Percentiles rank a stretch among this genome's conserved stretches.
Evolutionary conservation across 2,329 filamentous ascomycete genomes (phyloP).

Genomic region (Apiospora phragmitis): DNA sequence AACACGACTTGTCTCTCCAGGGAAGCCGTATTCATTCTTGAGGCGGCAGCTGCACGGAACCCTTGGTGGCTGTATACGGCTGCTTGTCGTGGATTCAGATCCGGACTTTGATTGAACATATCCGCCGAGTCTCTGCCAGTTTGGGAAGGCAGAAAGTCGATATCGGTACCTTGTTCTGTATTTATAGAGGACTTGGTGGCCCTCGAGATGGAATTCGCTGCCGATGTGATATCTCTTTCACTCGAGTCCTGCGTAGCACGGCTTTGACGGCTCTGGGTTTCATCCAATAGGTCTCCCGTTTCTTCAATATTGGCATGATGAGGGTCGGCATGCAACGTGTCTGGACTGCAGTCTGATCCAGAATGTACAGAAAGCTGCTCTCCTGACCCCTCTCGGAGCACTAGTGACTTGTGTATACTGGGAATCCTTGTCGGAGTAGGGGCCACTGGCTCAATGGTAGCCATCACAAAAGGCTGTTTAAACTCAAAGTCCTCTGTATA

Average conservation of each 20-base stretch:
- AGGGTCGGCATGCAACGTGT: background rate
- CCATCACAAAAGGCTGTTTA: constrained; percentile 19
- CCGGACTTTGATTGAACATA: constrained; percentile 30
- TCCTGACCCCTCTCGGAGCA: constrained; percentile 25
- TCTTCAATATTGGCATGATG: background rate
- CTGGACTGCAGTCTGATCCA: constrained; percentile 13
- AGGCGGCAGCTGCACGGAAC: constrained; percentile 22
- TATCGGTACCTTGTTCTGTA: constrained; percentile 25
- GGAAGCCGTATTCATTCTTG: constrained; percentile 27
- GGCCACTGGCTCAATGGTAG: constrained; percentile 21
- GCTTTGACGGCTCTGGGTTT: background rate
- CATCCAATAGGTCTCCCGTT: background rate
- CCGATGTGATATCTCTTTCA: constrained; percentile 3
- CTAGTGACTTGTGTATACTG: constrained; percentile 21
- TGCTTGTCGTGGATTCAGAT: constrained; percentile 27
- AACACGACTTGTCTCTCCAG: constrained; percentile 29
- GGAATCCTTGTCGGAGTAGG: constrained; percentile 22
- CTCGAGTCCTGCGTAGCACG: background rate
- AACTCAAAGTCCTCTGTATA: constrained; percentile 53
- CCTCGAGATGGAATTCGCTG: background rate
- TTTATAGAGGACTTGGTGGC: constrained; percentile 14
- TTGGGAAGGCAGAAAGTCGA: constrained; percentile 34
- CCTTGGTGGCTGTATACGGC: constrained; percentile 25
- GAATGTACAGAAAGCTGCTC: constrained; percentile 24
- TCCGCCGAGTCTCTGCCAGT: constrained; percentile 30